Evolutionary conservation across 306 rosid species (phyloP), one percentile per base, ranked within the genome.

Genomic region (Cajanus cajan): DNA sequence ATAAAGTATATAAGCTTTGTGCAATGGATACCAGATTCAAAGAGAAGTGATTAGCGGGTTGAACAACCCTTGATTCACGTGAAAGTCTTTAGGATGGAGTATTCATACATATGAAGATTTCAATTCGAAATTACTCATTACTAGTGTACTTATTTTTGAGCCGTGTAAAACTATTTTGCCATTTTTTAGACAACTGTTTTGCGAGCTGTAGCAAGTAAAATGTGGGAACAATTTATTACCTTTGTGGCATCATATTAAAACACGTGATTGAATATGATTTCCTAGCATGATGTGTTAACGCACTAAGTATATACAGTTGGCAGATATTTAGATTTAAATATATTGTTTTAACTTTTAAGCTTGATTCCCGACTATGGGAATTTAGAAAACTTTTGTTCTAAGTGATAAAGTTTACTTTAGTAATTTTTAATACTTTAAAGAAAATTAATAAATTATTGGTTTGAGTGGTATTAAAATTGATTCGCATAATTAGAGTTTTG

Each of bases 1-100:
- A 82, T 68, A 34, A 40, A 79, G 15, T 31, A 64, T 40, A 25
- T 40, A 13, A 65, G 68, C 36, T 25, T 8, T 68, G 75, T 41
- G 31, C 8, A 47, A 18, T 28, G 14, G 16, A 37, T 25, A n/a
- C 43, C 71, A 54, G 76, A 40, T 67, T 66, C 57, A 36, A 36
- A 52, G 33, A 54, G 41, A 50, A 84, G 28, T 68, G 74, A 39
- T 24, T 47, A 31, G 71, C 40, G 19, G 33, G 64, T 81, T 68
- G 13, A 3, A 41, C 7, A 24, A n/a, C 33, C 41, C 64, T 41
- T 55, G 62, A 58, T 74, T 54, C 19, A 21, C 7, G 15, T 24
- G 18, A 24, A 55, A 34, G 15, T 63, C 24, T 45, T 55, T 21
- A 68, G 73, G 47, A 34, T 58, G 62, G 6, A 25, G 21, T 34